Base-by-base conservation (phyloP, 352 stramenopile genomes). In the Globisporangium recalcitrans region DNA sequence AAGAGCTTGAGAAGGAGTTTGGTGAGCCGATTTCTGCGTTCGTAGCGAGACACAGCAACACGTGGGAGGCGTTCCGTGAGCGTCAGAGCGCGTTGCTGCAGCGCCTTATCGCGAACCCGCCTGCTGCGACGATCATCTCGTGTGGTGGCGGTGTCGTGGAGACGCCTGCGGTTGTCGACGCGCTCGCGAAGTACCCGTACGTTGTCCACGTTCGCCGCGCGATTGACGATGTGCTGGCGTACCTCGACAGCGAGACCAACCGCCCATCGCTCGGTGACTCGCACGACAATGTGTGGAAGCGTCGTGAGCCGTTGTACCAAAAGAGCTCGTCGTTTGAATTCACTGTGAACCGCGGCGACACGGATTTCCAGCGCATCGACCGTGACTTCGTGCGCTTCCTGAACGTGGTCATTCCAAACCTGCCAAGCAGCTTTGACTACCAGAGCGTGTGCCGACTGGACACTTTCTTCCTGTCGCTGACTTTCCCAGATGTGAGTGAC, bases 81-180 rank as follows among this genome's bases (percentile, higher is more conserved):
- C 73, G 73, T 29, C 73, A 96, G 59, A 74, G 79, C 24, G 73
- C 72, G 14, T 68, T 87, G 34, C 36, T 96, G 56, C 70, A 88
- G 44, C 72, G 71, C n/a, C 61, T 91, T 57, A 67, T 92, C 27
- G 67, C 73, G 5, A 77, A 79, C 38, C 80, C 83, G 24, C 83
- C 84, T 14, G 32, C 68, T 4, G 72, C 73, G 52, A 91, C 87
- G 16, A 80, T 94, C 58, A 80, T 96, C 64, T 88, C 88, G 62
- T 95, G 85, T 52, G 88, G 88, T 24, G 88, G 88, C 9, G 88
- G 88, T 24, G 84, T 94, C 26, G 84, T 95, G 9, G 88, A 96
- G 64, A 89, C 78, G 9, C 66, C 72, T 0, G 75, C 76, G 54
- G 75, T 91, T 31, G 78, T 91, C 31, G 63, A 75, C 14, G 78